Conservation (phyloP, 2,329 filamentous ascomycete species). For the Aspergillus arachidicola region DNA sequence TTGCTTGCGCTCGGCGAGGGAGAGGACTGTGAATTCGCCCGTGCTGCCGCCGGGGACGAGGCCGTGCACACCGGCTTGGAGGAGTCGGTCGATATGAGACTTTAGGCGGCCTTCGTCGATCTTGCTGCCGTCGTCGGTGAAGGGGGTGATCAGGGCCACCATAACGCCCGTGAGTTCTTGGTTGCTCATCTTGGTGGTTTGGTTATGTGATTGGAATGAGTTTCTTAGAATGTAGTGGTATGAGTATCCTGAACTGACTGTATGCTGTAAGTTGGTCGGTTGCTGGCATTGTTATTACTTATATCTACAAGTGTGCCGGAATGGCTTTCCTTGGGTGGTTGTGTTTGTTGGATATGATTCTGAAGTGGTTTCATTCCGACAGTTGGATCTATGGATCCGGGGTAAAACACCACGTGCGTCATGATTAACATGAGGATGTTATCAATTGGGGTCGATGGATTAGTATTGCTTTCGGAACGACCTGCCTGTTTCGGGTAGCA, state of each 20-base stretch:
- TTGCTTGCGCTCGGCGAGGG: conserved; percentile 49
- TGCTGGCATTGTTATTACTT: background rate
- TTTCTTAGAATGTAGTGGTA: background rate
- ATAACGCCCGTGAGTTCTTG: conserved; percentile 44
- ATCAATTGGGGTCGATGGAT: no score
- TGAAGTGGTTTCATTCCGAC: background rate
- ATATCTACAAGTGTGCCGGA: background rate
- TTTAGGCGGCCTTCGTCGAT: conserved; percentile 46
- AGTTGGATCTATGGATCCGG: background rate
- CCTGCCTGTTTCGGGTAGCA: background rate
- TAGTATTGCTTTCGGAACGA: background rate
- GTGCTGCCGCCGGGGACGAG: conserved; percentile 56
- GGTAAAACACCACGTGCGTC: background rate
- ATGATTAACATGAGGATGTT: background rate
- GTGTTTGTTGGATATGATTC: background rate
- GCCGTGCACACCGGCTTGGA: conserved; percentile 51
- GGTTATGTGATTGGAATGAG: background rate
- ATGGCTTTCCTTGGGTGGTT: background rate
- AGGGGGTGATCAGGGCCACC: conserved; percentile 54
- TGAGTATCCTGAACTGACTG: background rate
- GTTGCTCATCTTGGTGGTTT: conserved; percentile 13
- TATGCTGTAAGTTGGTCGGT: background rate
- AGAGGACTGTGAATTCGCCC: conserved; percentile 53
- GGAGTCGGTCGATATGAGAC: conserved; percentile 50
- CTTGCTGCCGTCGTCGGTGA: conserved; percentile 44